Base-by-base conservation (phyloP, 768 basidiomycete species). In the Trametes punicea region DNA sequence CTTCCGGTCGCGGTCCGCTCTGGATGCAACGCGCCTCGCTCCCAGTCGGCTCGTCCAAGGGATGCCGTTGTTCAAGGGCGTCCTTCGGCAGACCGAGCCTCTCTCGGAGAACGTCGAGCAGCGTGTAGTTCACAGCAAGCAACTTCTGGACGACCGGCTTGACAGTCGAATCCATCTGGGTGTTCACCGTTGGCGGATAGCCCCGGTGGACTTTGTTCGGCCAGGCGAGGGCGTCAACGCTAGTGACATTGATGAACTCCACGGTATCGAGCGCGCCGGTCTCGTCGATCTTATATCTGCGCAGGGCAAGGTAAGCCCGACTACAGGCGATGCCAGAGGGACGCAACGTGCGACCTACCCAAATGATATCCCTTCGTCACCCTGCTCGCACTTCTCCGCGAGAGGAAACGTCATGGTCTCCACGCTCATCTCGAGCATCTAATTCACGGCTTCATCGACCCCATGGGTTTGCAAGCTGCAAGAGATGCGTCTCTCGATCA, bases 351-450 rank as follows among this genome's bases (percentile, higher is more conserved):
- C 61, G 20, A 8, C n/a, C 4, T 64, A 66, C 75, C 76, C 76
- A 27, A 71, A n/a, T n/a, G n/a, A 76, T 21, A 61, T 59, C 1
- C 76, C 76, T 0, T 55, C 55, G 36, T 77, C 74, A 2, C 75
- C 78, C 54, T 77, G 76, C 58, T 79, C 78, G 38, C 65, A 79
- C 46, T 67, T 76, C 55, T 78, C 77, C 5, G 74, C 75, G 6
- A 75, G 51, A 1, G 74, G 71, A 0, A 80, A 66, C 0, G 62
- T 66, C 68, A 80, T 73, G 0, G 74, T 74, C 56, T 67, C 69
- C 8, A 71, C 69, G 8, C 77, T 77, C 64, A 77, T 70, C 9
- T 71, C 71, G 42, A 78, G 78, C 73, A 78, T 74, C 7, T 54
- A 65, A 26, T 68, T 55, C 3, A 71, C 73, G 47, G 70, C 70